Base-by-base conservation (phyloP, 2,329 filamentous ascomycete genomes). In the Fusarium sp. region DNA sequence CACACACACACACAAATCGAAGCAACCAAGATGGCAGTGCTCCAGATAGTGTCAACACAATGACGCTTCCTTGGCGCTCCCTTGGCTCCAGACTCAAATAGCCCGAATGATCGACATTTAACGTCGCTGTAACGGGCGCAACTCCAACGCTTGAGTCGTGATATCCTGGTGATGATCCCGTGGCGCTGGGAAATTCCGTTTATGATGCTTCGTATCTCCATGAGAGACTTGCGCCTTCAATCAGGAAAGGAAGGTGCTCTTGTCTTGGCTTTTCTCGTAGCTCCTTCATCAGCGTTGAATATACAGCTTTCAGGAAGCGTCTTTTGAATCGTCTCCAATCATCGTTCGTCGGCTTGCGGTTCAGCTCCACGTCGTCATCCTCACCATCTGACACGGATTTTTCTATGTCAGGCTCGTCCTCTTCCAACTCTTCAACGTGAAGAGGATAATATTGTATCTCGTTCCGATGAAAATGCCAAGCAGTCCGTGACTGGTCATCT, bases 301-400 rank as follows among this genome's bases (percentile, higher is more conserved):
- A 54, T 25, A 68, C 54, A 36, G 74, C 70, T 41, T 64, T 66
- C 31, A 76, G 44, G 46, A 75, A 72, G 15, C 70, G 65, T 35
- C 58, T 56, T 50, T 71, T 73, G 33, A 69, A 76, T 17, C 65
- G 75, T 50, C 63, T 63, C 73, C 68, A 67, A 53, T 75, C 69
- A 12, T 70, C 63, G 38, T 75, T 70, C n/a, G 74, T 74, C 25
- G 74, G 71, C 35, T 61, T 70, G 20, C 64, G 66, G 39, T 70
- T 69, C 41, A 68, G 60, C 27, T 65, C 53, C 46, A 62, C 46
- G 41, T 41, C 62, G 15, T 68, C 71, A n/a, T 70, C 68, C 29
- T 75, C 65, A 22, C 58, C 49, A 5, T 46, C 38, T 15, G 59
- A 66, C 31, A 50, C 62, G 44, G 45, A 59, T 15, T 47, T 52